Evolutionary conservation across 495 filamentous ascomycete genomes (phyloP).

Genomic region (Cryomyces minteri): DNA sequence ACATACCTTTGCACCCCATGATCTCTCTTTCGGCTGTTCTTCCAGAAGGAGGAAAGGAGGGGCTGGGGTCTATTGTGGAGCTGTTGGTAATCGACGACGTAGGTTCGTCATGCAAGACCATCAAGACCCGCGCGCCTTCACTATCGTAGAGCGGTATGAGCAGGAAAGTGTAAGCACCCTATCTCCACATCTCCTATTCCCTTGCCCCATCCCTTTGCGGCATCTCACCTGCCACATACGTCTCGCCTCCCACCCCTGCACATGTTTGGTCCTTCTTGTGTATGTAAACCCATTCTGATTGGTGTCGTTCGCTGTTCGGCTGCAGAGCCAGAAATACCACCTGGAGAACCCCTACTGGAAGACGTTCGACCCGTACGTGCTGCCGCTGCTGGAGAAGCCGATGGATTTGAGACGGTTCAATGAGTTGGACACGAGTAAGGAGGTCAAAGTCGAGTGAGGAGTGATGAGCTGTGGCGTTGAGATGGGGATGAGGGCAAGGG

Average conservation of each 20-base stretch:
- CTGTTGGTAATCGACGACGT: too few relatives aligned
- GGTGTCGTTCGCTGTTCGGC: neutral
- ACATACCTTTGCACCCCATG: too few relatives aligned
- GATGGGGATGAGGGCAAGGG: too few relatives aligned
- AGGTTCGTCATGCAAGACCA: conserved; percentile 37
- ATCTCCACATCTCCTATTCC: conserved; percentile 5
- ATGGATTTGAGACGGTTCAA: conserved; percentile 46
- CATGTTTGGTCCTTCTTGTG: too few relatives aligned
- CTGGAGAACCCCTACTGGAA: conserved; percentile 51
- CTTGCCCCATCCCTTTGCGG: conserved; percentile 3
- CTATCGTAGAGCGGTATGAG: conserved; percentile 49
- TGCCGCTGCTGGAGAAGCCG: conserved; percentile 41
- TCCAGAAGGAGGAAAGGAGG: neutral
- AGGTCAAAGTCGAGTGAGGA: conserved; percentile 20
- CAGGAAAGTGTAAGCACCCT: conserved; percentile 27
- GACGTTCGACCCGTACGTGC: conserved; percentile 49
- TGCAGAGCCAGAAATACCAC: conserved; percentile 38
- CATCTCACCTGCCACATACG: conserved; percentile 1
- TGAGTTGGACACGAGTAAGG: conserved; percentile 30
- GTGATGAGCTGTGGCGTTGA: too few relatives aligned
- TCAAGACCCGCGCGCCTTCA: conserved; percentile 43
- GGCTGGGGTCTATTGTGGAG: too few relatives aligned
- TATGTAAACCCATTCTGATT: too few relatives aligned
- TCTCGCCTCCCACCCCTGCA: neutral
- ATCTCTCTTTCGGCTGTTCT: neutral